A percentile compares a stretch with the other conserved stretches of the same genome.
These are phyloP conservation scores for Suhomyces taliae DNA, from an alignment of 1,139 yeast genomes.

Conservation along the genomic window DNA sequence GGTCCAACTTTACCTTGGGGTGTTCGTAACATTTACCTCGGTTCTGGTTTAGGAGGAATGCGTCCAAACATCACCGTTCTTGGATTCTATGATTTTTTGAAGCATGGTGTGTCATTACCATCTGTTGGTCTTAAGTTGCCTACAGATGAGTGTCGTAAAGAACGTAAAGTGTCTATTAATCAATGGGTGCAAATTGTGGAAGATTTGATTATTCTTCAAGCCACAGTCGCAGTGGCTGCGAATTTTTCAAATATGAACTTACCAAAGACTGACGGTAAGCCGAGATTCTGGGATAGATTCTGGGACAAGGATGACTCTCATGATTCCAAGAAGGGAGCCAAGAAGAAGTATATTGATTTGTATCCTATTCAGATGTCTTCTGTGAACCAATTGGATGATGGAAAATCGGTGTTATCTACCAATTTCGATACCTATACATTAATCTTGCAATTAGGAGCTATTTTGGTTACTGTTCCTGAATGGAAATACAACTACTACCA, in stretches of 20 bases:
- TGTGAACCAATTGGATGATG: conserved; percentile 61
- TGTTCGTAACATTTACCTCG: conserved; percentile 85
- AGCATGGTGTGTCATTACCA: conserved; percentile 40
- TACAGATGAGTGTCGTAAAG: conserved; percentile 77
- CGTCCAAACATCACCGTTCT: conserved; percentile 90
- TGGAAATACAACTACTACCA: conserved; percentile 74
- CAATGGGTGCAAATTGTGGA: conserved; percentile 95
- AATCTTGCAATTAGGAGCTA: conserved; percentile 89
- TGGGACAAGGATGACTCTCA: conserved; percentile 6
- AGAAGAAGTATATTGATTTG: conserved; percentile 68
- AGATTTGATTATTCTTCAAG: conserved; percentile 87
- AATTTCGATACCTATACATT: conserved; percentile 94
- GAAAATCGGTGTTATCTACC: conserved; percentile 73
- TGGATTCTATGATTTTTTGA: conserved; percentile 73
- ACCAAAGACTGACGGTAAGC: conserved; percentile 40
- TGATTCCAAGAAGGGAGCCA: conserved; percentile 16
- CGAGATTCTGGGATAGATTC: conserved; percentile 19
- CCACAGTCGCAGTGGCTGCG: conserved; percentile 91
- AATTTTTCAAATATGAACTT: conserved; percentile 67
- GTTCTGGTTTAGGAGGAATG: conserved; percentile 97
- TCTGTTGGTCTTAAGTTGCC: conserved; percentile 48
- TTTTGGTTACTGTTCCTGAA: conserved; percentile 84
- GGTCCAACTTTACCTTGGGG: conserved; percentile 95
- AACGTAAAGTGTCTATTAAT: conserved; percentile 63
- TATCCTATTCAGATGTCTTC: conserved; percentile 98